These are phyloP conservation scores for Clavispora carvajalis DNA, from an alignment of 805 yeast genomes.

Conservation along the genomic window DNA sequence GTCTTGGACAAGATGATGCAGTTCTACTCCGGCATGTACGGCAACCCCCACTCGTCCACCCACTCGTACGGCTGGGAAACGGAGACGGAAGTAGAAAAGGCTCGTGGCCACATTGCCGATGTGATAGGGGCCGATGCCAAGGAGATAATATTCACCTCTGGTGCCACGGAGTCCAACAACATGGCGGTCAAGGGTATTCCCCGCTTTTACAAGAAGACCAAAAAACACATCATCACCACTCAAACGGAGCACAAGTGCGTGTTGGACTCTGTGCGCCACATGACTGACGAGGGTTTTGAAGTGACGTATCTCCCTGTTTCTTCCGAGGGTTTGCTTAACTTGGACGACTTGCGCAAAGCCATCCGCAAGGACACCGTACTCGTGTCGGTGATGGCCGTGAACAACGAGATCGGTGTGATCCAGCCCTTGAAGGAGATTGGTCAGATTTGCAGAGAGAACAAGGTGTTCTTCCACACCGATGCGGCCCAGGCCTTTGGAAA, in stretches of 20 bases:
- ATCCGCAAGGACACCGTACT: conserved; percentile 87
- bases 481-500: conserved; percentile 98
- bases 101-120: conserved; percentile 76
- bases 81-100: conserved; percentile 81
- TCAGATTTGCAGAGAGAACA: conserved; percentile 72
- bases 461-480: conserved; percentile 95
- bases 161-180: conserved; percentile 97
- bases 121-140: conserved; percentile 91
- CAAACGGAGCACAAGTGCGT: conserved; percentile 99
- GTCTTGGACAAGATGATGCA: conserved; percentile 84
- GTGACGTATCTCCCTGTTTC: conserved; percentile 88
- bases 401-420: conserved; percentile 95
- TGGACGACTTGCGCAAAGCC: conserved; percentile 73
- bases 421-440: conserved; percentile 97
- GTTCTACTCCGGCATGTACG: conserved; percentile 88
- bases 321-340: conserved; percentile 70
- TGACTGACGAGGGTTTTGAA: conserved; percentile 96
- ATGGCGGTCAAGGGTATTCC: conserved; percentile 95
- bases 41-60: conserved; percentile 96
- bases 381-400: conserved; percentile 94
- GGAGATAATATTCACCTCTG: conserved; percentile 94
- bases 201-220: conserved; percentile 82
- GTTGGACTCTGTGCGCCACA: conserved; percentile 89
- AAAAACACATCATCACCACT: conserved; percentile 90
- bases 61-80: conserved; percentile 99